These are phyloP conservation scores for Mycena pura DNA, from an alignment of 768 basidiomycete genomes.

Conservation along the genomic window DNA sequence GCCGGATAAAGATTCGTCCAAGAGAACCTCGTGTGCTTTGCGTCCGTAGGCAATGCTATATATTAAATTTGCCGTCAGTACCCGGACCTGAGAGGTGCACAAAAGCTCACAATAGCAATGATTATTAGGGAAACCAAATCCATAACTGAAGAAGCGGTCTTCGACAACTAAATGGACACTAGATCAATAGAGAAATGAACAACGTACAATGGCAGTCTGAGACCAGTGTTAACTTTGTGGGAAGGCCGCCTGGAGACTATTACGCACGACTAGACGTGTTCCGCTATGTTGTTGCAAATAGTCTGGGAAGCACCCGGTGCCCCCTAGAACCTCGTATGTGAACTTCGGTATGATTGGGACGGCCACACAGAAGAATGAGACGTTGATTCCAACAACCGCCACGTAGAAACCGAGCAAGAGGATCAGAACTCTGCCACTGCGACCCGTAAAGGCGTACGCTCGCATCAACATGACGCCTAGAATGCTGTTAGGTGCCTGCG, in stretches of 20 bases:
- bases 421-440: constrained; percentile 36
- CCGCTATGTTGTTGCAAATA: constrained; percentile 33
- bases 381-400: constrained; percentile 38
- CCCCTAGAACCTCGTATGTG: constrained; percentile 31
- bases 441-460: constrained; percentile 50
- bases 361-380: constrained; percentile 45
- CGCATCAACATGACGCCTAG: constrained; percentile 52
- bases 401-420: constrained; percentile 40
- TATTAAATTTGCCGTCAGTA: not conserved
- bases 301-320: constrained; percentile 48
- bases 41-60: constrained; percentile 38
- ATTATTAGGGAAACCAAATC: constrained; percentile 44
- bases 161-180: constrained; percentile 24
- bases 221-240: not conserved
- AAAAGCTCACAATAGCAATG: constrained; percentile 40
- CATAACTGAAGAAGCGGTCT: constrained; percentile 46
- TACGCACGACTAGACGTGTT: constrained; percentile 37
- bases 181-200: constrained; percentile 20
- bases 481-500: not conserved
- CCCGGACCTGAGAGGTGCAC: not conserved
- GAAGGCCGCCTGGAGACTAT: too few species aligned
- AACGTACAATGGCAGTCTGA: constrained; percentile 16
- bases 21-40: constrained; percentile 39
- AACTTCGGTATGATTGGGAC: constrained; percentile 30
- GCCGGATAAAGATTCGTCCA: constrained; percentile 43